Percentiles rank a stretch among this genome's conserved stretches.
These are phyloP conservation scores for Penicillium tannophilum DNA, from an alignment of 495 filamentous ascomycete species.

Conservation along the genomic window DNA sequence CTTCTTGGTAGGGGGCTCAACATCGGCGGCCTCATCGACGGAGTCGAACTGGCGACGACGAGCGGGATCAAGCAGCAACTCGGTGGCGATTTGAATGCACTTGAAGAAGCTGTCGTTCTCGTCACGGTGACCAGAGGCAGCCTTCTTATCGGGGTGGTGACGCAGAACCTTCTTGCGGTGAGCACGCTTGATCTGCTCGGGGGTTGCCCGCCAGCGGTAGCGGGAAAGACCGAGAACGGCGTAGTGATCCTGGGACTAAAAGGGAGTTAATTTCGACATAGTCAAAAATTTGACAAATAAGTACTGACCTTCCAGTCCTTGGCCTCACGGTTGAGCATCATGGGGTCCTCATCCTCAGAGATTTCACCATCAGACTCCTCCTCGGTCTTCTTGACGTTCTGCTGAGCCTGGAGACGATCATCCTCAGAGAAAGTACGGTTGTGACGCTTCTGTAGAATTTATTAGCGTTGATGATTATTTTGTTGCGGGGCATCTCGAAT, in stretches of 20 bases:
- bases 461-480: constrained; percentile 20
- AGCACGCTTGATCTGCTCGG: constrained; percentile 97
- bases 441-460: constrained; percentile 69
- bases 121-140: constrained; percentile 72
- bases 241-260: constrained; percentile 93
- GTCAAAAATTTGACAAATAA: neutral
- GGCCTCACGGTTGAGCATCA: constrained; percentile 88
- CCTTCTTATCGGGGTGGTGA: constrained; percentile 99
- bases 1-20: constrained; percentile 92
- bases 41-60: constrained; percentile 96
- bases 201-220: constrained; percentile 88
- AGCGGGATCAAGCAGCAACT: constrained; percentile 86
- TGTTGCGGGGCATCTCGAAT: constrained; percentile 6
- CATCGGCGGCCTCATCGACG: constrained; percentile 89
- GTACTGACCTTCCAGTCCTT: constrained; percentile 96
- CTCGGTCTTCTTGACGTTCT: constrained; percentile 93
- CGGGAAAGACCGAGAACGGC: constrained; percentile 91
- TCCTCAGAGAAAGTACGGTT: constrained; percentile 98
- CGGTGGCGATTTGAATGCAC: constrained; percentile 98
- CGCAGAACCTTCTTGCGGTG: constrained; percentile 99
- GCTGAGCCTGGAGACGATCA: constrained; percentile 92
- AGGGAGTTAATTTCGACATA: constrained; percentile 20
- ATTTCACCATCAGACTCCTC: constrained; percentile 87
- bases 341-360: constrained; percentile 86
- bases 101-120: constrained; percentile 99